A percentile compares a stretch with the other conserved stretches of the same genome.
Evolutionary conservation across 2,329 filamentous ascomycete genomes (phyloP).

Genomic region (Pseudogymnoascus sp.): DNA sequence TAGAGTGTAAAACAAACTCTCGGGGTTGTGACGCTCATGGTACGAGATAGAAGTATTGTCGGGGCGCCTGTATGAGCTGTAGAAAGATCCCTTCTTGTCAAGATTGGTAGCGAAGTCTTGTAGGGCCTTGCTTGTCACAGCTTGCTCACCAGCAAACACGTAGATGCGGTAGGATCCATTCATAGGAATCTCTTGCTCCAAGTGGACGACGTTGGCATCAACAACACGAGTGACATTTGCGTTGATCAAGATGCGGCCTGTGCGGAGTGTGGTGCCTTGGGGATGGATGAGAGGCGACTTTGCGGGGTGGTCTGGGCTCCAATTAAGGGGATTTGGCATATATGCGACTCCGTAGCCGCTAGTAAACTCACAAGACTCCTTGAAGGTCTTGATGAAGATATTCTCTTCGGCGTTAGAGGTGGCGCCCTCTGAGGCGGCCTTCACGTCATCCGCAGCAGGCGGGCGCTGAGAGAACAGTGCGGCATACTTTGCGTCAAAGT

Average conservation of each 20-base stretch:
- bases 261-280: conserved; percentile 54
- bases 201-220: conserved; percentile 81
- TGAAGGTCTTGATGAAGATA: conserved; percentile 83
- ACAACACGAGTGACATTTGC: conserved; percentile 77
- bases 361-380: conserved; percentile 85
- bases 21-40: conserved; percentile 78
- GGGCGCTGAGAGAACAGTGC: conserved; percentile 78
- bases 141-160: conserved; percentile 68
- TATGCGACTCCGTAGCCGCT: conserved; percentile 88
- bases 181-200: conserved; percentile 82
- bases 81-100: conserved; percentile 62
- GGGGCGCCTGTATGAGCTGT: conserved; percentile 52
- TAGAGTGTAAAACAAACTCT: conserved; percentile 73
- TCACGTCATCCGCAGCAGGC: conserved; percentile 64
- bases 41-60: conserved; percentile 58
- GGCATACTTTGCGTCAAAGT: conserved; percentile 84
- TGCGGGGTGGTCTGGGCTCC: conserved; percentile 65
- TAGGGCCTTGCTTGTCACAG: conserved; percentile 53
- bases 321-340: conserved; percentile 74
- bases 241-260: conserved; percentile 69
- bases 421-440: conserved; percentile 46
- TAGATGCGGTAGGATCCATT: conserved; percentile 86
- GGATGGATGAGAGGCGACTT: conserved; percentile 63
- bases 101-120: conserved; percentile 61
- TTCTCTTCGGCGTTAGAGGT: conserved; percentile 48